Evolutionary conservation across 2,329 filamentous ascomycete species (phyloP).

Genomic region (Apiospora marii): DNA sequence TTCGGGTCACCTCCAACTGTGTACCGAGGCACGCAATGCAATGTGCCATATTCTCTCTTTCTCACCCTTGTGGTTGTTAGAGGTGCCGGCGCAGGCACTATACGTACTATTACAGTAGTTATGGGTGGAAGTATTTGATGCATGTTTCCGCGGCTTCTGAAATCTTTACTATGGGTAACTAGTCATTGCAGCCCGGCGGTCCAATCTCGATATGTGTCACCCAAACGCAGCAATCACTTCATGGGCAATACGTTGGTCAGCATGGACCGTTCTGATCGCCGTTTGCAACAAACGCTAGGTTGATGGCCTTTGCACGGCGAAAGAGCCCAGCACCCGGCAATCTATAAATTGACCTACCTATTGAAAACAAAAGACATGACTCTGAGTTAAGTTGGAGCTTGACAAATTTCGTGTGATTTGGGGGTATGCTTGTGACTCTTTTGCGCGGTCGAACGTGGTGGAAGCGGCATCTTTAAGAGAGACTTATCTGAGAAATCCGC

Average conservation of each 20-base stretch:
- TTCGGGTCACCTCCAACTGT: neutral
- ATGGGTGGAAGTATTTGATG: neutral
- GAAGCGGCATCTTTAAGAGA: neutral
- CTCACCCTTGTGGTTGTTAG: neutral
- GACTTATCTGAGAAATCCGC: conserved; percentile 8
- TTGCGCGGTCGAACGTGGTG: neutral
- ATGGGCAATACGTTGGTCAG: neutral
- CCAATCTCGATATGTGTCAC: conserved; percentile 13
- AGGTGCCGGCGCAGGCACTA: neutral
- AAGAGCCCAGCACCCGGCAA: neutral
- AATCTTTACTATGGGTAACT: neutral
- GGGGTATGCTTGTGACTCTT: neutral
- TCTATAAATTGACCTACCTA: neutral
- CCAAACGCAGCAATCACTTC: neutral
- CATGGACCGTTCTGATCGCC: conserved; percentile 5
- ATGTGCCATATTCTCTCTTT: neutral
- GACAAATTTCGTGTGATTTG: neutral
- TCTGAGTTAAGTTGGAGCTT: neutral
- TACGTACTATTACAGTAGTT: neutral
- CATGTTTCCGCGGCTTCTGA: neutral
- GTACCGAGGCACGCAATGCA: conserved; percentile 1
- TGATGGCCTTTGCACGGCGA: neutral
- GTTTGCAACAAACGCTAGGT: neutral
- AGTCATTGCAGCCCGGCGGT: neutral
- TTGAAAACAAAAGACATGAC: neutral